These are phyloP conservation scores for Fusarium anguioides DNA, from an alignment of 2,329 filamentous ascomycete genomes.

Conservation along the genomic window DNA sequence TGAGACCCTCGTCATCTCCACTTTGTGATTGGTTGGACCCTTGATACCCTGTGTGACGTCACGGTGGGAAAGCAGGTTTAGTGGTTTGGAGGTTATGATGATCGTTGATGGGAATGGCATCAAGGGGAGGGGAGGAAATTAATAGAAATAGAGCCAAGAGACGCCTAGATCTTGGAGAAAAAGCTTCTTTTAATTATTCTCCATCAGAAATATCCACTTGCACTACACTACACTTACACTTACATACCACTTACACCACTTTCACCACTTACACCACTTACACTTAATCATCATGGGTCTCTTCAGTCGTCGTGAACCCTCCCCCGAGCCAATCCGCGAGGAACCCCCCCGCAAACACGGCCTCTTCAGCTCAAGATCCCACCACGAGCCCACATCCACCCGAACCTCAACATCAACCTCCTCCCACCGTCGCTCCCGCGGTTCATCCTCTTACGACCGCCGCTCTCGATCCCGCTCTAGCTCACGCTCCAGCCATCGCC, in stretches of 20 bases:
- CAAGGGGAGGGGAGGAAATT: neutral
- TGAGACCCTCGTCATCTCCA: constrained; percentile 29
- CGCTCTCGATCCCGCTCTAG: neutral
- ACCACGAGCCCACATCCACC: constrained; percentile 45
- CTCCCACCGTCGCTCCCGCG: constrained; percentile 15
- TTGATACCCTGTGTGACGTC: constrained; percentile 32
- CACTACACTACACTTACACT: neutral
- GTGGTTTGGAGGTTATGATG: neutral
- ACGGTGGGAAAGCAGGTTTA: constrained; percentile 36
- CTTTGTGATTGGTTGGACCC: constrained; percentile 26
- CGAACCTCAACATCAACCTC: constrained; percentile 41
- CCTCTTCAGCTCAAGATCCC: constrained; percentile 49
- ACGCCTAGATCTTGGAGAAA: constrained; percentile 20
- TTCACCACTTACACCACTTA: constrained; percentile 1
- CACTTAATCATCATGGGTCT: constrained; percentile 46
- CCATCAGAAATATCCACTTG: constrained; percentile 9
- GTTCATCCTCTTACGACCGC: constrained; percentile 27
- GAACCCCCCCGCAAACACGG: constrained; percentile 48
- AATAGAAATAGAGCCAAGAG: constrained; percentile 34
- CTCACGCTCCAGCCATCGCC: constrained; percentile 22
- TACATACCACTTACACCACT: neutral
- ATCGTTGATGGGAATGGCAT: constrained; percentile 10
- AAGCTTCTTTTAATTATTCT: constrained; percentile 16
- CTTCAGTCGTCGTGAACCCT: constrained; percentile 47
- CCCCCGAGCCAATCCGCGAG: constrained; percentile 48